Conservation (phyloP, 2,329 filamentous ascomycete species). For the Aspergillus thermomutatus region DNA sequence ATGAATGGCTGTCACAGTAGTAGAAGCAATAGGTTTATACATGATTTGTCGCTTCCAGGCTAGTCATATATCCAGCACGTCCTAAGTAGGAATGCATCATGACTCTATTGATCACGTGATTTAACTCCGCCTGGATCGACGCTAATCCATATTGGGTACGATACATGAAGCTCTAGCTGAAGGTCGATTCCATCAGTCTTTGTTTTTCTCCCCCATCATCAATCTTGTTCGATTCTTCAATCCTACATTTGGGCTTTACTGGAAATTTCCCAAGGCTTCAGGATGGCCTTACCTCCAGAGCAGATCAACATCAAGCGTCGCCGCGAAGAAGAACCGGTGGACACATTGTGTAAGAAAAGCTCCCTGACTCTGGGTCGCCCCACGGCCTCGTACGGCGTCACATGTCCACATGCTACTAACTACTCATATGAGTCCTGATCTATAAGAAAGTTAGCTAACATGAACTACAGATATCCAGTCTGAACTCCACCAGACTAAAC, state of each 20-base stretch:
- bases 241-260: neutral
- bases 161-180: constrained; percentile 5
- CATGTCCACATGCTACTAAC: neutral
- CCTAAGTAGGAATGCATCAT: constrained; percentile 1
- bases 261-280: neutral
- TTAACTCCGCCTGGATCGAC: neutral
- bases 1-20: constrained; percentile 4
- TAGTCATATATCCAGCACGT: neutral
- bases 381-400: constrained; percentile 3
- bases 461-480: constrained; percentile 42
- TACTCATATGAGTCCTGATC: neutral
- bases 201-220: constrained; percentile 1
- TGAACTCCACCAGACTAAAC: constrained; percentile 43
- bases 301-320: constrained; percentile 56
- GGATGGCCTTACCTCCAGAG: constrained; percentile 48
- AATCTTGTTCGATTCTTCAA: neutral
- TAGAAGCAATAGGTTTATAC: neutral
- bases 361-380: constrained; percentile 7
- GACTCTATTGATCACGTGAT: neutral
- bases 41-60: neutral
- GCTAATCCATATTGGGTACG: neutral
- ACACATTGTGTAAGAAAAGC: constrained; percentile 46
- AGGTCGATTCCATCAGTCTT: constrained; percentile 3
- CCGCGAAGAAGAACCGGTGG: constrained; percentile 55
- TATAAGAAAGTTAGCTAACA: constrained; percentile 6